These are phyloP conservation scores for Saccharomyces jurei DNA, from an alignment of 805 yeast genomes.

Conservation along the genomic window DNA sequence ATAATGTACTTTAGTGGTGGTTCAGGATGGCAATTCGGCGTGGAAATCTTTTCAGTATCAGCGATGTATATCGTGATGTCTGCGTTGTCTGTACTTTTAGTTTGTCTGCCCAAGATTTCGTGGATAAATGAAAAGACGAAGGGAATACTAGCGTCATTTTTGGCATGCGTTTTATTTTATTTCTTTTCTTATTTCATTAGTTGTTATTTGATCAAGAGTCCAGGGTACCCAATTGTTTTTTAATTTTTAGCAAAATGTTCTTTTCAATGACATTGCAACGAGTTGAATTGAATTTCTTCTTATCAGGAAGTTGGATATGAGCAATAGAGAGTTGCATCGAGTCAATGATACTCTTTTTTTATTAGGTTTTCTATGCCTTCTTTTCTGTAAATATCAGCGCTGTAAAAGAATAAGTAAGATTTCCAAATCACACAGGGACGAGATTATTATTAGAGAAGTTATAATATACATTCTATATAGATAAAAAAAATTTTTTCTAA, in stretches of 20 bases:
- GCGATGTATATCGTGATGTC: conserved; percentile 43
- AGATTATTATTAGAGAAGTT: background rate
- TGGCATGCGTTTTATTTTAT: conserved; percentile 14
- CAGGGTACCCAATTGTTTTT: conserved; percentile 22
- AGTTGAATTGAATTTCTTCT: background rate
- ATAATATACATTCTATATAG: background rate
- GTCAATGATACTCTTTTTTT: background rate
- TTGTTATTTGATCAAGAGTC: conserved; percentile 24
- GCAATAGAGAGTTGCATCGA: background rate
- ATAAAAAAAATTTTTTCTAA: background rate
- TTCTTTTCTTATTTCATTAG: conserved; percentile 19
- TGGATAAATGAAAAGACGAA: conserved; percentile 13
- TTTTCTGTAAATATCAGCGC: background rate
- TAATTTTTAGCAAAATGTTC: background rate
- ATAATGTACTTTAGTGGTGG: conserved; percentile 59
- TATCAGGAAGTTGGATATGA: background rate
- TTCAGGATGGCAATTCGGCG: conserved; percentile 59
- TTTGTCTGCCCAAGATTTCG: conserved; percentile 29
- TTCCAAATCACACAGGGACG: background rate
- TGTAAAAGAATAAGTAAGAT: background rate
- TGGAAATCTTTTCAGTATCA: conserved; percentile 51
- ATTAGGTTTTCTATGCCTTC: background rate
- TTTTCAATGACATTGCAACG: background rate
- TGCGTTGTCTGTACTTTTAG: conserved; percentile 33
- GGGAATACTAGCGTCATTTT: conserved; percentile 11